These are phyloP conservation scores for Sequoia sempervirens DNA, from an alignment of 75 land plant species.

Conservation along the genomic window DNA sequence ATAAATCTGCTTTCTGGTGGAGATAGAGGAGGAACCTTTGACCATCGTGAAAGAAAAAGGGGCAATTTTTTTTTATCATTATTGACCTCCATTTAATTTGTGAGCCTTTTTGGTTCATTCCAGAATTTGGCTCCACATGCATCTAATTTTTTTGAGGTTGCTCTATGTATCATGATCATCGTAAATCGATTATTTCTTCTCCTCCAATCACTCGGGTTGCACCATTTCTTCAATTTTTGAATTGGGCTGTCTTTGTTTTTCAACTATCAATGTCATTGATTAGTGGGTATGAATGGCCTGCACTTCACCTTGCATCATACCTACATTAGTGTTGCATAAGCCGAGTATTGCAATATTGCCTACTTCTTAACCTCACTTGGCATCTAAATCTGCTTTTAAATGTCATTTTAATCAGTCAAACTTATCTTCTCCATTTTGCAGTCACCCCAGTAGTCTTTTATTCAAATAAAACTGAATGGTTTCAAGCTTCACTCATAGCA, in stretches of 20 bases:
- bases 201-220: too few relatives aligned
- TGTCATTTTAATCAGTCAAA: not conserved
- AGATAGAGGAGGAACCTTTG: too few relatives aligned
- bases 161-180: too few relatives aligned
- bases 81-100: too few relatives aligned
- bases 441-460: not conserved
- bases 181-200: too few relatives aligned
- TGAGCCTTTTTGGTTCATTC: too few relatives aligned
- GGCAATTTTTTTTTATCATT: too few relatives aligned
- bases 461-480: not conserved
- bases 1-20: too few relatives aligned
- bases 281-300: not conserved
- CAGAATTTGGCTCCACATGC: too few relatives aligned
- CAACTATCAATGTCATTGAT: not conserved
- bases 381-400: not conserved
- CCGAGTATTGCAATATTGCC: not conserved
- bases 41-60: too few relatives aligned
- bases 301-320: conserved; percentile 3
- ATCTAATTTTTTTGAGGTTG: too few relatives aligned
- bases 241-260: not conserved
- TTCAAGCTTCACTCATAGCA: not conserved
- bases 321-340: not conserved
- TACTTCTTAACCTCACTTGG: not conserved
- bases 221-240: too few relatives aligned
- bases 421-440: not conserved